phyloP scores from a whole-genome alignment of 1,139 yeast genomes.

The Lodderomyces parapsilosis region DNA sequence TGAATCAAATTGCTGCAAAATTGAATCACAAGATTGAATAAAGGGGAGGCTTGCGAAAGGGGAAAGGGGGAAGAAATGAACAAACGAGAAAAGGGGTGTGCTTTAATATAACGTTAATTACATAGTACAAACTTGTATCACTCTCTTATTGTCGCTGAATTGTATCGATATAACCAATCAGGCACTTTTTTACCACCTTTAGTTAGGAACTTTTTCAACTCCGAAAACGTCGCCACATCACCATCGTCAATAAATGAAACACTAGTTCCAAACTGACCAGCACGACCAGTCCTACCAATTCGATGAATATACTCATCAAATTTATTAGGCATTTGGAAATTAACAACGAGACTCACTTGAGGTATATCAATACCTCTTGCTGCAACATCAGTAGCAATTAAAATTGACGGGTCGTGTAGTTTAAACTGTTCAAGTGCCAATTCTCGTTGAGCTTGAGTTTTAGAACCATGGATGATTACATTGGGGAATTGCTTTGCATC shows the following conservation, averaged over 20 bases:
- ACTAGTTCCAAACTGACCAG: slow-evolving; percentile 78
- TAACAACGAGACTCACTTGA: slow-evolving; percentile 78
- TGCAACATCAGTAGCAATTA: slow-evolving; percentile 94
- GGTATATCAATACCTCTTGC: slow-evolving; percentile 95
- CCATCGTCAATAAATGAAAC: slow-evolving; percentile 66
- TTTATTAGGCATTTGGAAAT: slow-evolving; percentile 70
- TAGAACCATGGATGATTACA: slow-evolving; percentile 80
- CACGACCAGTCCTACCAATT: slow-evolving; percentile 96
- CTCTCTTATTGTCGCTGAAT: slow-evolving; percentile 8
- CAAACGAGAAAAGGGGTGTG: too few relatives aligned
- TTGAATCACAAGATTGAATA: slow-evolving; percentile 1
- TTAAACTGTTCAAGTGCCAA: slow-evolving; percentile 66
- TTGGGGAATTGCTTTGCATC: slow-evolving; percentile 38
- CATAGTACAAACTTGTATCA: background rate
- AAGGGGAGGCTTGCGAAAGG: too few relatives aligned
- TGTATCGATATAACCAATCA: slow-evolving; percentile 46
- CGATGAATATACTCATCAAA: slow-evolving; percentile 89
- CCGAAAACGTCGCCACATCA: slow-evolving; percentile 53
- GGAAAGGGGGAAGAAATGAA: too few relatives aligned
- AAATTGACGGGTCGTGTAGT: slow-evolving; percentile 56
- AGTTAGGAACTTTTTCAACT: slow-evolving; percentile 50
- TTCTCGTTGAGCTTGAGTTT: slow-evolving; percentile 86
- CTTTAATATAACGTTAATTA: too few relatives aligned
- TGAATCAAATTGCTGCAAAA: slow-evolving; percentile 10
- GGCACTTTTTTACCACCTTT: slow-evolving; percentile 52